Conservation (phyloP, 495 filamentous ascomycete species). For the Penicillium mononematosum region DNA sequence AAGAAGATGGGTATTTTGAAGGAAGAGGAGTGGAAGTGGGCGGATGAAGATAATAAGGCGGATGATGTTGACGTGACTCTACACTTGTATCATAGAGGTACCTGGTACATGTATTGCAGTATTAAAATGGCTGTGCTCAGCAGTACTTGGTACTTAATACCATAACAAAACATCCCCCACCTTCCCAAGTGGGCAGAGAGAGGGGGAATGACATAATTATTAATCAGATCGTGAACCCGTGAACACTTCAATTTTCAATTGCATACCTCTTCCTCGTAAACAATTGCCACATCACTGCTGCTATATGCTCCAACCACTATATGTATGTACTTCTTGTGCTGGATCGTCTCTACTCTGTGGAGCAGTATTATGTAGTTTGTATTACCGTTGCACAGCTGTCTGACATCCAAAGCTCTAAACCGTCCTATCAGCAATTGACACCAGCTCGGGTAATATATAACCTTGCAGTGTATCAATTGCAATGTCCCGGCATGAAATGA, state of each 20-base stretch:
- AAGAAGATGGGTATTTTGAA: constrained; percentile 12
- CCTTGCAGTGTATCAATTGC: no score
- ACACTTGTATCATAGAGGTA: not conserved
- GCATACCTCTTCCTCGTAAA: not conserved
- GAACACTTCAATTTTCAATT: not conserved
- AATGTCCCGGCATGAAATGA: not conserved
- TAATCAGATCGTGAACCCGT: not conserved
- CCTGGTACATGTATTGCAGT: not conserved
- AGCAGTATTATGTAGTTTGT: not conserved
- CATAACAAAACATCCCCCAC: constrained; percentile 26
- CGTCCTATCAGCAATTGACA: not conserved
- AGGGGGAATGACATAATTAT: constrained; percentile 34
- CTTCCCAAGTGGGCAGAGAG: constrained; percentile 32
- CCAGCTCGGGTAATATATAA: constrained; percentile 6
- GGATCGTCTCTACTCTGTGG: no score
- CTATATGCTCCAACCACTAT: not conserved
- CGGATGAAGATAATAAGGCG: constrained; percentile 32
- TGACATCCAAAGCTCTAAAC: not conserved
- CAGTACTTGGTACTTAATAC: constrained; percentile 16
- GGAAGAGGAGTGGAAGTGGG: constrained; percentile 13
- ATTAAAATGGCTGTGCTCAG: not conserved
- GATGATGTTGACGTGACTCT: constrained; percentile 36
- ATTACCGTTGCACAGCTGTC: not conserved
- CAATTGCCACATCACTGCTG: not conserved
- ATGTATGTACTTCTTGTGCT: not conserved